These are phyloP conservation scores for Choiromyces venosus DNA, from an alignment of 495 filamentous ascomycete species.

Conservation along the genomic window DNA sequence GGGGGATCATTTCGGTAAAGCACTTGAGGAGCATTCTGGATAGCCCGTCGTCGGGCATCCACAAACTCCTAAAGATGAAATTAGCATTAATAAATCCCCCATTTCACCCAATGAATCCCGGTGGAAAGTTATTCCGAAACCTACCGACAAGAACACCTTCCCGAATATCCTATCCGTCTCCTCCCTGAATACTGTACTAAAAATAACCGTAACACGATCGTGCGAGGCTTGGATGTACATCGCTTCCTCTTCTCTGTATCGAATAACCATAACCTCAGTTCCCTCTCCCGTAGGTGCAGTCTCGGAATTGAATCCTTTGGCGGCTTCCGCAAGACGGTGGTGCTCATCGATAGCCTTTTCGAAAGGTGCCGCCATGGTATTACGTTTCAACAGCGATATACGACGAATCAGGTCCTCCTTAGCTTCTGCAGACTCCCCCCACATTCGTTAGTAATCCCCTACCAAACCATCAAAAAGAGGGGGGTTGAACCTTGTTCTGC, in stretches of 20 bases:
- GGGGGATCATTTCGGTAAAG: conserved; percentile 92
- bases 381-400: conserved; percentile 85
- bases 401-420: conserved; percentile 78
- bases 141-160: conserved; percentile 76
- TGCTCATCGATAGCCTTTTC: conserved; percentile 94
- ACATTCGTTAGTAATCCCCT: neutral
- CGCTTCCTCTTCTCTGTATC: conserved; percentile 98
- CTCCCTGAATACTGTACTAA: conserved; percentile 95
- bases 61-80: conserved; percentile 75
- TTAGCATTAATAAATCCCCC: neutral
- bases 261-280: conserved; percentile 89
- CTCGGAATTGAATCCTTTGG: conserved; percentile 83
- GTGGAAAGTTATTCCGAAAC: conserved; percentile 30
- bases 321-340: conserved; percentile 73
- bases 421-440: conserved; percentile 52
- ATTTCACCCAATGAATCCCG: conserved; percentile 7
- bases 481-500: conserved; percentile 57
- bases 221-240: conserved; percentile 98
- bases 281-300: conserved; percentile 89
- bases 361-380: conserved; percentile 96
- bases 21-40: conserved; percentile 98
- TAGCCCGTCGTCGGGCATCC: conserved; percentile 84
- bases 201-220: conserved; percentile 96
- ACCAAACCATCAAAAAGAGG: neutral
- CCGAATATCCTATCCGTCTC: conserved; percentile 96